Evolutionary conservation across 768 basidiomycete species (phyloP), one percentile per base, ranked within the genome.

Genomic region (Boletellus ananas): DNA sequence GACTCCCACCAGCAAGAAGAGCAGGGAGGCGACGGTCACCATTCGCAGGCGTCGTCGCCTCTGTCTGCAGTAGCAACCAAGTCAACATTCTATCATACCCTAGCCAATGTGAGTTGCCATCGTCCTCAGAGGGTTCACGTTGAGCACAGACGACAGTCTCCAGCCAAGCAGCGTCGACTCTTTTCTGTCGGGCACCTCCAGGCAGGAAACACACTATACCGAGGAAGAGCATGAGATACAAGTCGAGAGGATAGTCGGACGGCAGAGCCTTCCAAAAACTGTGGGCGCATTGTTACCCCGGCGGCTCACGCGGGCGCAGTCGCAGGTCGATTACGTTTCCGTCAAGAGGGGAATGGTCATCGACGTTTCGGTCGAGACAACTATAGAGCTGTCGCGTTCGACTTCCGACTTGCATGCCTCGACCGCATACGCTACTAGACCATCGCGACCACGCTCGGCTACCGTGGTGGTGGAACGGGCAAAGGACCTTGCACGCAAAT

Each of bases 171-270:
- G 76, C 49, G 66, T 65, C 34, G 72, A 71, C 23, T 78, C 78
- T 6, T 64, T 80, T 45, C 70, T 70, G 25, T 78, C 75, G 33
- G 71, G 65, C 6, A 43, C 40, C n/a, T 45, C 52, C 9, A 68
- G 65, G 35, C 63, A 72, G 37, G 69, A 70, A 37, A 59, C 67
- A 37, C 66, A 60, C 16, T 70, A 71, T 35, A 54, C 50, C 6
- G 77, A 79, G 51, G 76, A 79, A 46, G 65, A 67, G 44, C 76
- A 75, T 47, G 77, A 79, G 37, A 79, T 76, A 9, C 74, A 72
- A 44, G 69, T 82, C 53, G 71, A 76, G 37, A 73, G 72, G 44
- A 77, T 79, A 56, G 69, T 65, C 7, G 73, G 72, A 3, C 73
- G 72, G 31, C 68, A 68, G 54, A 73, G 67, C 41, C 64, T 79